A percentile compares a stretch with the other conserved stretches of the same genome.
Evolutionary conservation across 345 rosid species (phyloP).

Genomic region (Sisymbrium irio): DNA sequence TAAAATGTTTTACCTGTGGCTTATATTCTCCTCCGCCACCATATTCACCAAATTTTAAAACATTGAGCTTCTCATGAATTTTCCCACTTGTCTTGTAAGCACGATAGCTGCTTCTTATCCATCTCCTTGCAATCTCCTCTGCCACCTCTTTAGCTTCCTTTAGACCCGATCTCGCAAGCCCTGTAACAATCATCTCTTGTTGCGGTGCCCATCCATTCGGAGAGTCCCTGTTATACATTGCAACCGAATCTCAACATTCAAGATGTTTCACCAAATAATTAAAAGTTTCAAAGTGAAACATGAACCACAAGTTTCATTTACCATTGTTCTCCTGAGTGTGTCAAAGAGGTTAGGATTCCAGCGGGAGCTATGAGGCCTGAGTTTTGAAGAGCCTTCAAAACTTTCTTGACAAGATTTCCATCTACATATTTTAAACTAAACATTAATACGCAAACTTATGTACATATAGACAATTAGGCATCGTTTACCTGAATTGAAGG

Average conservation of each 20-base stretch:
- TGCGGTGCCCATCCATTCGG: conserved; percentile 97
- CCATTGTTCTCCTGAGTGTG: conserved; percentile 79
- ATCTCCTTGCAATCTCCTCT: conserved; percentile 64
- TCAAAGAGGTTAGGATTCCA: conserved; percentile 78
- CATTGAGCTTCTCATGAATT: conserved; percentile 53
- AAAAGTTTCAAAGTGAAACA: background rate
- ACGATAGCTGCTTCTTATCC: conserved; percentile 67
- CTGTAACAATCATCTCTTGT: conserved; percentile 78
- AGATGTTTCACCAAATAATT: background rate
- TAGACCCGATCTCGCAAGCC: conserved; percentile 53
- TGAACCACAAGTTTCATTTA: conserved; percentile 23
- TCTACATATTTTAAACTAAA: conserved; percentile 40
- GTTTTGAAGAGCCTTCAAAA: conserved; percentile 45
- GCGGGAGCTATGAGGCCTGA: conserved; percentile 65
- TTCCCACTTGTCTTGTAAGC: conserved; percentile 54
- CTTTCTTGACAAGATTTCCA: conserved; percentile 53
- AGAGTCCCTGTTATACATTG: conserved; percentile 59
- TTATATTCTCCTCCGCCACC: conserved; percentile 73
- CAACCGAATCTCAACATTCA: background rate
- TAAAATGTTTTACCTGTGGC: conserved; percentile 56
- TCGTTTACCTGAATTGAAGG: conserved; percentile 67
- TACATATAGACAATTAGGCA: background rate
- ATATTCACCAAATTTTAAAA: conserved; percentile 46
- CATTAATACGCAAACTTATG: background rate
- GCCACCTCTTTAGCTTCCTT: conserved; percentile 61